phyloP scores from a whole-genome alignment of 805 yeast species.

The Candida chauliodis region DNA sequence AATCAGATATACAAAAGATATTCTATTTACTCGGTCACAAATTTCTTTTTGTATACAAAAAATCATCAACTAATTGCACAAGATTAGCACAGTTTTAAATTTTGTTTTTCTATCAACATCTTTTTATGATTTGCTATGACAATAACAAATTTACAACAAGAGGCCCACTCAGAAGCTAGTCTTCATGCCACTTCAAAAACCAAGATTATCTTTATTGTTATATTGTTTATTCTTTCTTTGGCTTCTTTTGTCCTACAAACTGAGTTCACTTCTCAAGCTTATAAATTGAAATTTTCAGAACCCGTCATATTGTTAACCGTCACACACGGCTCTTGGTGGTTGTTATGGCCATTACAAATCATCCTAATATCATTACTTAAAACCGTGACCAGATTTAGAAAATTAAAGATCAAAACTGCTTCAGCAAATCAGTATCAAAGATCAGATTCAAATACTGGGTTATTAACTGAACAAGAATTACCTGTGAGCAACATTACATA shows the following conservation, averaged over 20 bases:
- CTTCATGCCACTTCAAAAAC: constrained; percentile 24
- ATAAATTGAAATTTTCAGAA: constrained; percentile 56
- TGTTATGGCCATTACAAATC: constrained; percentile 70
- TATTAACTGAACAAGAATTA: constrained; percentile 1
- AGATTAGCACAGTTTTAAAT: too few relatives aligned
- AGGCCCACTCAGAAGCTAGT: constrained; percentile 16
- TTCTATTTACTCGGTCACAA: too few relatives aligned
- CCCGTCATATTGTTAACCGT: constrained; percentile 64
- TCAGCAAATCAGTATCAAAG: constrained; percentile 5
- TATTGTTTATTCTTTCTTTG: constrained; percentile 33
- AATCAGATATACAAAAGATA: too few relatives aligned
- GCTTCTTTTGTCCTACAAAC: constrained; percentile 74
- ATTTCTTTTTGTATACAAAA: too few relatives aligned
- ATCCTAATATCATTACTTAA: constrained; percentile 37
- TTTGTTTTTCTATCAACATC: constrained; percentile 3
- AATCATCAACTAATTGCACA: too few relatives aligned
- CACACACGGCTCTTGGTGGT: constrained; percentile 78
- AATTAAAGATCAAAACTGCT: background rate
- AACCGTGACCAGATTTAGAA: background rate
- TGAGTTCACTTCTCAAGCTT: constrained; percentile 70
- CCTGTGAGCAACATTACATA: constrained; percentile 12
- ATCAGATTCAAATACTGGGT: constrained; percentile 20
- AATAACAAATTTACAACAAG: constrained; percentile 26
- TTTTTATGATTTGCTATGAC: constrained; percentile 20
- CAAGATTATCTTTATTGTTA: constrained; percentile 33